A percentile compares a stretch with the other conserved stretches of the same genome.
Evolutionary conservation across 176 grass and related monocot genomes (phyloP).

Genomic region (Avena insularis): DNA sequence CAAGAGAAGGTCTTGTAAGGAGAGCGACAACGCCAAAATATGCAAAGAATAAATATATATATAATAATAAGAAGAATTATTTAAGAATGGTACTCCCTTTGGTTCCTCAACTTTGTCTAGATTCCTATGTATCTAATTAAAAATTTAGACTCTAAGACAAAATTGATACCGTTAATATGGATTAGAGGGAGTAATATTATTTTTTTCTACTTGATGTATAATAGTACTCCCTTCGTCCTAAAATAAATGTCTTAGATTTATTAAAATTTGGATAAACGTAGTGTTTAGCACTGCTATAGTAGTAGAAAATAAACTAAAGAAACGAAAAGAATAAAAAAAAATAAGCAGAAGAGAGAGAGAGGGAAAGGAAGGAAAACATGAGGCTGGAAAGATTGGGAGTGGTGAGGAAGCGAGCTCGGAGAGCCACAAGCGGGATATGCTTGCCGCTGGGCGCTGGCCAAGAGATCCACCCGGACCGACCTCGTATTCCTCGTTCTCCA

Average conservation of each 20-base stretch:
- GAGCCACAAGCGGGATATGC: conserved; percentile 34
- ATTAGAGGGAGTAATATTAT: too few relatives aligned
- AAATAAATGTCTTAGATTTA: too few relatives aligned
- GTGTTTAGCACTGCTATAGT: background rate
- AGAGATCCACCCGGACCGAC: background rate
- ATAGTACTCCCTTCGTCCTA: too few relatives aligned
- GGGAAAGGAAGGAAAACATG: background rate
- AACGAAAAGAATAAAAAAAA: background rate
- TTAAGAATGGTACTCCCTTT: background rate
- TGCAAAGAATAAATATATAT: too few relatives aligned
- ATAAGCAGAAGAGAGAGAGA: background rate
- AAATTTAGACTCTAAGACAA: too few relatives aligned
- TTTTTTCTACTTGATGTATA: too few relatives aligned
- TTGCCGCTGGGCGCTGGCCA: background rate
- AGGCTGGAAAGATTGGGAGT: conserved; percentile 20
- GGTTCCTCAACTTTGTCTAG: too few relatives aligned
- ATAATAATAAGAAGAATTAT: background rate
- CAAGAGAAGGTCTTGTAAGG: background rate
- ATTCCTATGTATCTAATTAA: too few relatives aligned
- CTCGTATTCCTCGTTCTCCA: conserved; percentile 42
- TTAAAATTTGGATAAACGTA: too few relatives aligned
- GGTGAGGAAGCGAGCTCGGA: background rate
- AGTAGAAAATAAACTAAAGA: too few relatives aligned
- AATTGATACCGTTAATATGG: too few relatives aligned
- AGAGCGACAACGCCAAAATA: background rate